Evolutionary conservation across 768 basidiomycete genomes (phyloP).

Genomic region (Termitomyces sp.): DNA sequence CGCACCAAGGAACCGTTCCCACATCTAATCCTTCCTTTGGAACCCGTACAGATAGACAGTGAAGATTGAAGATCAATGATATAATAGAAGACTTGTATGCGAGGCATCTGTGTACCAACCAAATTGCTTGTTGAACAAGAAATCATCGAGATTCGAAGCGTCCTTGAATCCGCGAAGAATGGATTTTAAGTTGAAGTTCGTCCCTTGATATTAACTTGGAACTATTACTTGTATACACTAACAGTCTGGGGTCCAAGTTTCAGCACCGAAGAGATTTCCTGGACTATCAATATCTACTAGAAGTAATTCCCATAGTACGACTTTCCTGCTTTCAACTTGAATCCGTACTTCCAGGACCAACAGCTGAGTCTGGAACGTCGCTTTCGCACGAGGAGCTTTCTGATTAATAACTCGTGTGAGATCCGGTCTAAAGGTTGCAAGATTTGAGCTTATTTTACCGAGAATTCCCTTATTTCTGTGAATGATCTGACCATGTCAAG

Average conservation of each 20-base stretch:
- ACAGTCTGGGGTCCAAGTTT: neutral
- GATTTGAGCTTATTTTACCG: neutral
- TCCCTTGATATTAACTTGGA: neutral
- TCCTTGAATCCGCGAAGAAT: neutral
- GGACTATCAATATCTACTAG: neutral
- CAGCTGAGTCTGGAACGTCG: neutral
- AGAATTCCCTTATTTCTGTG: neutral
- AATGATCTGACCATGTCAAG: neutral
- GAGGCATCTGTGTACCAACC: neutral
- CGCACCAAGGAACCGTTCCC: neutral
- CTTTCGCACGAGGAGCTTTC: neutral
- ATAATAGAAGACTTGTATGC: too few relatives aligned
- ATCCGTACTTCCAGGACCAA: too few relatives aligned
- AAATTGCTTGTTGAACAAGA: neutral
- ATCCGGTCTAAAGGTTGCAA: too few relatives aligned
- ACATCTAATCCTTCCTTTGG: neutral
- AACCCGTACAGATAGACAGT: neutral
- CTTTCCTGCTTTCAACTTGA: neutral
- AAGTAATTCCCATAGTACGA: neutral
- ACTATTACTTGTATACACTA: too few relatives aligned
- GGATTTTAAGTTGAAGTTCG: too few relatives aligned
- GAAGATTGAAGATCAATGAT: neutral
- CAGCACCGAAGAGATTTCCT: neutral
- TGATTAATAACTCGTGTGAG: neutral
- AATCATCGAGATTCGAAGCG: neutral